Evolutionary conservation across 805 yeast species (phyloP), one percentile per base, ranked within the genome.

Genomic region (Starmerella tilneyi): DNA sequence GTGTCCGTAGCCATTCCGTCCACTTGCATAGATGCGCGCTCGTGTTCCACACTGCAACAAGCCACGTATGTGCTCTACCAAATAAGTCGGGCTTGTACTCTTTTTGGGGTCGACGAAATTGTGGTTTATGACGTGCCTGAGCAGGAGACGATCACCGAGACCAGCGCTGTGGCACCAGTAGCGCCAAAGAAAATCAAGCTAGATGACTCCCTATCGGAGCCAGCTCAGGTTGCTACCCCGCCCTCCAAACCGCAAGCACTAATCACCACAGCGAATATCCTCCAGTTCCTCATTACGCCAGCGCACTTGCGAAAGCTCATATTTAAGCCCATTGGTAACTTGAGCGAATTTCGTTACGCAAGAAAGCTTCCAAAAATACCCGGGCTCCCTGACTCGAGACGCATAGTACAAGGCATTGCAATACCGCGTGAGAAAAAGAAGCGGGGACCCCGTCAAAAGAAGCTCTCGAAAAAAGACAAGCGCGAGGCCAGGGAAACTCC

Each of bases 261-360:
- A 17, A 41, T 15, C 15, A 23, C 43, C 19, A 34, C 53, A 1
- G 86, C 89, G 1, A 68, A 79, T 1, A 66, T 86, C 31, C 64
- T 86, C 46, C 94, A 84, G 59, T 85, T 67, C 59, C 84, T 84
- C 57, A 76, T 85, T 13, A 85, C 95, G 0, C 95, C 96, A 1
- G 81, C 84, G 40, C 84, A 86, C 58, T 67, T 86, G 34, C 73
- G 78, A 16, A 78, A 79, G 49, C 63, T 78, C 2, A 70, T 80
- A 4, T 84, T 85, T 65, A 69, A 72, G 49, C 47, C 48, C 19
- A 39, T 45, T 23, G 54, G 50, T 4, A 30, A 39, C 20, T n/a
- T 35, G 8, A 12, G 30, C 7, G 64, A 56, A 24, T 69, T 47
- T 26, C 51, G 51, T 30, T 71, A 74, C 50, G 95, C 94, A 0